A percentile compares a stretch with the other conserved stretches of the same genome.
Conservation (phyloP, 2,329 filamentous ascomycete species). For the Diaporthe nobilis region DNA sequence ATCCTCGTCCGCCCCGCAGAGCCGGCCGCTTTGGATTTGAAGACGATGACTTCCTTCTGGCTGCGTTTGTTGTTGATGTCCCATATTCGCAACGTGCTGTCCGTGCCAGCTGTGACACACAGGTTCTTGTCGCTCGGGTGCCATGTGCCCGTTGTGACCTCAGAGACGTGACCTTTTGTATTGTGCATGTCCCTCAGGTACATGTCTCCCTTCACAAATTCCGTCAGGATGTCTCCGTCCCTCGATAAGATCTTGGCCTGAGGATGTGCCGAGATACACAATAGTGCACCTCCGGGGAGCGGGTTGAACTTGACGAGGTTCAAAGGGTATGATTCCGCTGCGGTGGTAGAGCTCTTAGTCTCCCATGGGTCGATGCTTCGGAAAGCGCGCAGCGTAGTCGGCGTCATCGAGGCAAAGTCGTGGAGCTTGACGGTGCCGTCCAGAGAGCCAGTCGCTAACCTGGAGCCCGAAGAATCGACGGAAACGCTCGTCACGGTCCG, state of each 20-base stretch:
- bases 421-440: slow-evolving; percentile 94
- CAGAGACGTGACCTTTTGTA: slow-evolving; percentile 95
- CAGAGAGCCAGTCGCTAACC: slow-evolving; percentile 90
- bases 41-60: slow-evolving; percentile 94
- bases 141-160: slow-evolving; percentile 91
- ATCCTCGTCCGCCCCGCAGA: slow-evolving; percentile 92
- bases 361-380: slow-evolving; percentile 90
- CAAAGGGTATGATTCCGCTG: slow-evolving; percentile 87
- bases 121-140: slow-evolving; percentile 87
- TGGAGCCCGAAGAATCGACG: slow-evolving; percentile 86
- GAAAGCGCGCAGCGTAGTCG: slow-evolving; percentile 93
- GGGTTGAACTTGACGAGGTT: slow-evolving; percentile 91
- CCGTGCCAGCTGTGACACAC: slow-evolving; percentile 91
- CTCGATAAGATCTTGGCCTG: slow-evolving; percentile 91
- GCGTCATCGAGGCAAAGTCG: slow-evolving; percentile 96
- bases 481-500: slow-evolving; percentile 87
- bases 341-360: slow-evolving; percentile 77
- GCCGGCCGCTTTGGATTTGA: slow-evolving; percentile 92
- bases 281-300: slow-evolving; percentile 81
- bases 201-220: slow-evolving; percentile 98
- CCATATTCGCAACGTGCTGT: slow-evolving; percentile 97
- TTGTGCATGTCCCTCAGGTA: slow-evolving; percentile 97
- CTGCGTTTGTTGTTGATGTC: slow-evolving; percentile 91
- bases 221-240: slow-evolving; percentile 87
- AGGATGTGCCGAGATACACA: slow-evolving; percentile 89